These are phyloP conservation scores for Tolypocladium amazonense DNA, from an alignment of 2,329 filamentous ascomycete genomes.

Conservation along the genomic window DNA sequence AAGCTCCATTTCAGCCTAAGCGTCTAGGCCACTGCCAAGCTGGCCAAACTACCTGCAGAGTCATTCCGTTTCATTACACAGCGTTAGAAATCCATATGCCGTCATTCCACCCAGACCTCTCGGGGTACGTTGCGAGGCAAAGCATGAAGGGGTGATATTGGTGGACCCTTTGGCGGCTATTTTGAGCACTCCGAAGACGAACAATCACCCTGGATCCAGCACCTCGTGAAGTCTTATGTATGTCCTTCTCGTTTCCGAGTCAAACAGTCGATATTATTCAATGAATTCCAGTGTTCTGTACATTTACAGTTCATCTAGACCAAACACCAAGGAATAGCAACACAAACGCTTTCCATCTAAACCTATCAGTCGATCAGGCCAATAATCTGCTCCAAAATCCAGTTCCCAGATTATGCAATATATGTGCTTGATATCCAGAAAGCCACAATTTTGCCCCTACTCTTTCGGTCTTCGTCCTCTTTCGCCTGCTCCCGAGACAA, in stretches of 20 bases:
- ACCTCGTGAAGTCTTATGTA: no score
- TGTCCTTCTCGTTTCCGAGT: no score
- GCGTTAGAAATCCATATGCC: no score
- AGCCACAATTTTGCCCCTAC: neutral
- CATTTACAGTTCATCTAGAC: neutral
- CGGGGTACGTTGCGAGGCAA: neutral
- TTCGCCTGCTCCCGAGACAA: slow-evolving; percentile 1
- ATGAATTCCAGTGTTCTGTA: neutral
- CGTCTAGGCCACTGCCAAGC: neutral
- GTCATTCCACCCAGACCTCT: neutral
- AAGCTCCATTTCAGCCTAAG: neutral
- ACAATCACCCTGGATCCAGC: neutral
- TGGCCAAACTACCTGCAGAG: neutral
- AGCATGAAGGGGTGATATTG: neutral
- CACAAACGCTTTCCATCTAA: neutral
- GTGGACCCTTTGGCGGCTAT: neutral
- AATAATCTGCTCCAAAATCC: neutral
- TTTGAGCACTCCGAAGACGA: neutral
- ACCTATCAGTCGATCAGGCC: neutral
- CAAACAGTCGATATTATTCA: no score
- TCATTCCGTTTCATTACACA: neutral
- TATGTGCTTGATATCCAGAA: neutral
- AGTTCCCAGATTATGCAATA: slow-evolving; percentile 1
- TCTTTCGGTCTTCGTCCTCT: neutral
- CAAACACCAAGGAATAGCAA: neutral